Conservation (phyloP, 192 early-diverging fungal species). For the Umbelopsis sp. region DNA sequence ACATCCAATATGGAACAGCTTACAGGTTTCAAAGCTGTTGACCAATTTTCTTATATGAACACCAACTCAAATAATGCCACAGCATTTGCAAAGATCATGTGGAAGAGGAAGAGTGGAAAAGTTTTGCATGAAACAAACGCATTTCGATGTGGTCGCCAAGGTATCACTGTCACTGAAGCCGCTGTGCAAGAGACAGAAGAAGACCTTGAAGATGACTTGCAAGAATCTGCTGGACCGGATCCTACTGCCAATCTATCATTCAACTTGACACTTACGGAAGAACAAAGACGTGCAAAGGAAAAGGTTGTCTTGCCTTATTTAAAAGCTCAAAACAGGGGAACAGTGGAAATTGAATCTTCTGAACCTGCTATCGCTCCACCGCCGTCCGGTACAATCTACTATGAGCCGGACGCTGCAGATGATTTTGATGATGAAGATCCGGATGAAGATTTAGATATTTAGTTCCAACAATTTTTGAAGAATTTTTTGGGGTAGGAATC, state of each 20-base stretch:
- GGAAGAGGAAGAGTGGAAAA: constrained; percentile 52
- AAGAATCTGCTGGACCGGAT: constrained; percentile 38
- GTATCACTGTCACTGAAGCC: neutral
- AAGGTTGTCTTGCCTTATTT: constrained; percentile 80
- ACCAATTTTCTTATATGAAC: constrained; percentile 37
- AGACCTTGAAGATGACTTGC: neutral
- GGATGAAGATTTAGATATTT: constrained; percentile 90
- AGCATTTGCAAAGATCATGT: constrained; percentile 37
- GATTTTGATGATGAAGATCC: constrained; percentile 93
- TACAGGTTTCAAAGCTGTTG: constrained; percentile 34
- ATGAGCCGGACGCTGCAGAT: constrained; percentile 83
- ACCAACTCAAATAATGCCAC: constrained; percentile 23
- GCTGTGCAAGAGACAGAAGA: constrained; percentile 15
- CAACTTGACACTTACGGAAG: constrained; percentile 81
- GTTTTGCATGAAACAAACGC: constrained; percentile 39
- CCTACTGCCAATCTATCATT: constrained; percentile 83
- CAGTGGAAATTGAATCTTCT: constrained; percentile 18
- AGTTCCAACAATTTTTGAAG: constrained; percentile 12
- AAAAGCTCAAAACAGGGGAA: constrained; percentile 56
- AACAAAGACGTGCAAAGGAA: constrained; percentile 75
- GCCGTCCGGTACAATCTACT: constrained; percentile 63
- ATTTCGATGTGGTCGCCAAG: neutral
- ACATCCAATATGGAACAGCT: constrained; percentile 18
- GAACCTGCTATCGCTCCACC: constrained; percentile 14
- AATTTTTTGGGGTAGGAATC: too few species aligned